Evolutionary conservation across 257 asterid species (phyloP).

Genomic region (Fraxinus pennsylvanica): DNA sequence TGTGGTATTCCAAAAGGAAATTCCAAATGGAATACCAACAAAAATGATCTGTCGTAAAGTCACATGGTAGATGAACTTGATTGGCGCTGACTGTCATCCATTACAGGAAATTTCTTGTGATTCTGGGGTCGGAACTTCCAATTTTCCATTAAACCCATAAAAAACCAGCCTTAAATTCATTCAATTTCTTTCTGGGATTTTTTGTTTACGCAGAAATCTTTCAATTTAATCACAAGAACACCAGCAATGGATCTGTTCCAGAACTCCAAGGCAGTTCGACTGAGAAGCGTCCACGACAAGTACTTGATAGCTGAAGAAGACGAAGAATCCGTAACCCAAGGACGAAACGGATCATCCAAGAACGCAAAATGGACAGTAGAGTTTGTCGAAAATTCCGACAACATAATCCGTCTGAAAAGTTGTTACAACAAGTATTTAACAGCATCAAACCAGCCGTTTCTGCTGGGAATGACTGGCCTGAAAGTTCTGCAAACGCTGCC

Average conservation of each 20-base stretch:
- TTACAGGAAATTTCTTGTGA: not conserved
- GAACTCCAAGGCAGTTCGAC: slow-evolving; percentile 61
- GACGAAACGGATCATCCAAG: slow-evolving; percentile 49
- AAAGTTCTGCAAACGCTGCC: slow-evolving; percentile 72
- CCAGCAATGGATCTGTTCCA: slow-evolving; percentile 68
- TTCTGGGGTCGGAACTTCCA: not conserved
- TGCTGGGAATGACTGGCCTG: slow-evolving; percentile 80
- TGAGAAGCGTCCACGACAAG: slow-evolving; percentile 57
- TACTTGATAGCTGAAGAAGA: slow-evolving; percentile 62
- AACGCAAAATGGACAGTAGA: slow-evolving; percentile 70
- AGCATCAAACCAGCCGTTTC: slow-evolving; percentile 66
- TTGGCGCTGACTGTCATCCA: not conserved
- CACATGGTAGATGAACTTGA: not conserved
- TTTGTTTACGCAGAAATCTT: slow-evolving; percentile 14
- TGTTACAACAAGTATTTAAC: slow-evolving; percentile 67
- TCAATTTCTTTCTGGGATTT: not conserved
- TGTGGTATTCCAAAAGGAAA: too few relatives aligned
- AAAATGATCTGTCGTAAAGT: too few relatives aligned
- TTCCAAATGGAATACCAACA: too few relatives aligned
- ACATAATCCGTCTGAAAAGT: slow-evolving; percentile 57
- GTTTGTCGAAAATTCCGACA: slow-evolving; percentile 39
- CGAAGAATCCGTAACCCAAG: slow-evolving; percentile 61
- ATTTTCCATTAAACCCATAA: not conserved
- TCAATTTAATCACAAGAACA: slow-evolving; percentile 26
- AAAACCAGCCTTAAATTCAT: not conserved